A percentile compares a stretch with the other conserved stretches of the same genome.
phyloP scores from a whole-genome alignment of 2,329 filamentous ascomycete genomes.

The Rutstroemia sydowiana region DNA sequence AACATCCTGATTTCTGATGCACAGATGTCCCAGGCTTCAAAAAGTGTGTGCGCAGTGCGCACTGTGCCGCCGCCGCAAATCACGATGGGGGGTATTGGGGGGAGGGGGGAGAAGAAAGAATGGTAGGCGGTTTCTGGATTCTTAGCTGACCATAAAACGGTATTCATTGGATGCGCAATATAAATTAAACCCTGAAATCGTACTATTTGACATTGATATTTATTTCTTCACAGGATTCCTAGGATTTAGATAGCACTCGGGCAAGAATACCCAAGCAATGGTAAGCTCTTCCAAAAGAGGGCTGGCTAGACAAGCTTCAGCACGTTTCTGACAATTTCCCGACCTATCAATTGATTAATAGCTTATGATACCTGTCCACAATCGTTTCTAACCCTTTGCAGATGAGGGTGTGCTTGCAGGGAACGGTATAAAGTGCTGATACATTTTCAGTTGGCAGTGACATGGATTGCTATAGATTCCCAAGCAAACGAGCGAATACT shows the following conservation, averaged over 20 bases:
- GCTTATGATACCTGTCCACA: background rate
- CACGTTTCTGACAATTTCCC: constrained; percentile 5
- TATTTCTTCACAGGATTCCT: background rate
- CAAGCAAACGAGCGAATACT: background rate
- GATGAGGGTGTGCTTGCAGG: background rate
- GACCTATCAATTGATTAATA: constrained; percentile 1
- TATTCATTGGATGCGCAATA: background rate
- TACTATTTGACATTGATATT: no score
- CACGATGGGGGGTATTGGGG: no score
- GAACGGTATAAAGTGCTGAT: no score
- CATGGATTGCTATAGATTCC: background rate
- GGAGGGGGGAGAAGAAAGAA: no score
- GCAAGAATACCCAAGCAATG: background rate
- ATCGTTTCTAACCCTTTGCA: background rate
- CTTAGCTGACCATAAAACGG: no score
- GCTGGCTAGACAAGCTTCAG: constrained; percentile 10
- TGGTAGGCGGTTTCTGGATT: no score
- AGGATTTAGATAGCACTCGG: no score
- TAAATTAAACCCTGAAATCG: background rate
- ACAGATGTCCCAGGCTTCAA: no score
- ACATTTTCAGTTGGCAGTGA: background rate
- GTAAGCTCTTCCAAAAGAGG: constrained; percentile 1
- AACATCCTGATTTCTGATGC: no score
- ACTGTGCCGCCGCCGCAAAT: no score
- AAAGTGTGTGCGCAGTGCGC: no score